phyloP scores from a whole-genome alignment of 164 flowering plant genomes.

The Magnolia sinica region DNA sequence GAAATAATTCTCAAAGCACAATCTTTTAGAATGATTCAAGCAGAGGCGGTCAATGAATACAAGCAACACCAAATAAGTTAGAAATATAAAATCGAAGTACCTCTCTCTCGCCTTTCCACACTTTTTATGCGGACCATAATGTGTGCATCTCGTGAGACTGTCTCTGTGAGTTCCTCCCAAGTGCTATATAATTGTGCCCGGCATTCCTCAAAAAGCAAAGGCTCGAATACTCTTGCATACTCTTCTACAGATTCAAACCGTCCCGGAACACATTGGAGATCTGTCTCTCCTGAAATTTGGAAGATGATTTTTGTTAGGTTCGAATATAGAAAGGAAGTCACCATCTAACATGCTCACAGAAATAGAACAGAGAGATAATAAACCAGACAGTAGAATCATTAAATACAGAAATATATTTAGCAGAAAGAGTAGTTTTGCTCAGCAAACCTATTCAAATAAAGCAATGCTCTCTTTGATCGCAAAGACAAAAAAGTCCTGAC shows the following conservation, averaged over 20 bases:
- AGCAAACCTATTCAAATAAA: background rate
- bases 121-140: conserved; percentile 69
- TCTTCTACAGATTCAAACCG: conserved; percentile 92
- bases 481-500: too few species aligned
- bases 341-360: background rate
- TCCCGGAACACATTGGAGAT: conserved; percentile 91
- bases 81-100: conserved; percentile 29
- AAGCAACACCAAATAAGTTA: background rate
- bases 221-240: conserved; percentile 92
- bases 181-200: conserved; percentile 91
- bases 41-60: background rate
- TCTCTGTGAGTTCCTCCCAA: conserved; percentile 84
- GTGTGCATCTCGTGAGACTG: conserved; percentile 61
- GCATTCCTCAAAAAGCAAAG: conserved; percentile 97
- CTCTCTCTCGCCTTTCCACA: conserved; percentile 93
- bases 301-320: background rate
- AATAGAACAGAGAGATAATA: background rate
- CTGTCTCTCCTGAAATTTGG: conserved; percentile 59
- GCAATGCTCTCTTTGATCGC: background rate
- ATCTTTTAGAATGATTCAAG: background rate
- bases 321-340: background rate
- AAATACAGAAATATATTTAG: background rate
- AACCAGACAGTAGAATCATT: too few species aligned
- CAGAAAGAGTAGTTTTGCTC: background rate
- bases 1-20: too few species aligned